Conservation (phyloP, 441 rosid species). For the Erodium texanum region DNA sequence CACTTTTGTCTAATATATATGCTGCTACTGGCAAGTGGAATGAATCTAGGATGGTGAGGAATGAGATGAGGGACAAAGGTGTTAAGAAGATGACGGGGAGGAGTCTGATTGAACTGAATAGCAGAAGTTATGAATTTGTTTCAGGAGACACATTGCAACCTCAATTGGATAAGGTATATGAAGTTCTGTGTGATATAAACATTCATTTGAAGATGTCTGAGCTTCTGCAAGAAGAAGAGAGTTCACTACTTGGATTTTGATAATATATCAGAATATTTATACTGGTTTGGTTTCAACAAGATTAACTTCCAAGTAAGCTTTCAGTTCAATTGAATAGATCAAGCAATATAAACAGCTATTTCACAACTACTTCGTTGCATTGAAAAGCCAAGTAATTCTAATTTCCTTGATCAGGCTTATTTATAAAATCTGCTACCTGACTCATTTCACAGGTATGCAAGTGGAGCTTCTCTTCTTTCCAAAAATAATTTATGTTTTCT, state of each 20-base stretch:
- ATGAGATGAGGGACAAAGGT: constrained; percentile 48
- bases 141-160: constrained; percentile 49
- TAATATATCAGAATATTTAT: background rate
- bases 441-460: background rate
- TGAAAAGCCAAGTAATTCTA: background rate
- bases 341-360: background rate
- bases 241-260: constrained; percentile 20
- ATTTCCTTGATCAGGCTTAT: background rate
- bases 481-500: background rate
- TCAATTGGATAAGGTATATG: constrained; percentile 29
- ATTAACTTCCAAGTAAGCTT: background rate
- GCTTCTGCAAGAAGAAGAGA: constrained; percentile 17
- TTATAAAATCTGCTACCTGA: background rate
- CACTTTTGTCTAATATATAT: constrained; percentile 47
- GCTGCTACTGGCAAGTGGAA: constrained; percentile 53
- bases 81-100: constrained; percentile 53
- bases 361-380: background rate
- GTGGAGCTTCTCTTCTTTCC: background rate
- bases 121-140: constrained; percentile 43
- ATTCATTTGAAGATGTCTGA: constrained; percentile 27
- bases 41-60: constrained; percentile 42
- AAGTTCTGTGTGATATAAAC: constrained; percentile 27
- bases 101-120: constrained; percentile 53
- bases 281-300: background rate
- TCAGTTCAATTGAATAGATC: background rate